These are phyloP conservation scores for Circinella umbellata DNA, from an alignment of 371 early-diverging fungal species.

Conservation along the genomic window DNA sequence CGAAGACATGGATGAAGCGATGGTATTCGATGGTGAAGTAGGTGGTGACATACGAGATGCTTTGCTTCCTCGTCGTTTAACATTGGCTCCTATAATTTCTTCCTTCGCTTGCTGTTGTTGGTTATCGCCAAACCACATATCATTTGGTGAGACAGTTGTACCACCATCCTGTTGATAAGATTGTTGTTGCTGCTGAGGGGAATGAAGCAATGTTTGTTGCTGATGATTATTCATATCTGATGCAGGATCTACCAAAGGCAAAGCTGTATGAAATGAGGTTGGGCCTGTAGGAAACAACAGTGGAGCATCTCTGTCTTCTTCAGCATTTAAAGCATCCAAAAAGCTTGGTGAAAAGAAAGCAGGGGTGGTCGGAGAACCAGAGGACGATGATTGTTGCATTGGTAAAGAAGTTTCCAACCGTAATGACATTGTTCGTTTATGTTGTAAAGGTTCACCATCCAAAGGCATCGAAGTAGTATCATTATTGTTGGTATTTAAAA, in stretches of 20 bases:
- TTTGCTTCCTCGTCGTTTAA: constrained; percentile 7
- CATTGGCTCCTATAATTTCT: not conserved
- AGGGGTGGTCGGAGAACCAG: constrained; percentile 54
- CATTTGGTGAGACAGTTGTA: not conserved
- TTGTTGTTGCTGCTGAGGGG: constrained; percentile 11
- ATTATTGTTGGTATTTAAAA: no score
- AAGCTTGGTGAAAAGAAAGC: constrained; percentile 70
- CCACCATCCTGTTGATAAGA: constrained; percentile 3
- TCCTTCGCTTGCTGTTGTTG: constrained; percentile 4
- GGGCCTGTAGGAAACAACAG: constrained; percentile 14
- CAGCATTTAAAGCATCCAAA: constrained; percentile 55
- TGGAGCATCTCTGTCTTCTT: constrained; percentile 19
- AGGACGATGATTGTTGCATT: constrained; percentile 13
- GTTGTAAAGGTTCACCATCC: constrained; percentile 10
- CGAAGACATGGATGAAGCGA: constrained; percentile 30
- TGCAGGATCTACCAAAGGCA: constrained; percentile 1
- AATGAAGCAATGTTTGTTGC: constrained; percentile 8
- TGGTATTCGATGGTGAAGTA: constrained; percentile 33
- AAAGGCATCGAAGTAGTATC: not conserved
- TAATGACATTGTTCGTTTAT: constrained; percentile 41
- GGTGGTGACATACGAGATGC: constrained; percentile 23
- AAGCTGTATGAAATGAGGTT: constrained; percentile 1
- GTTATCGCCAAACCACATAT: constrained; percentile 13
- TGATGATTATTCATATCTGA: not conserved
- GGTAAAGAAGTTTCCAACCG: constrained; percentile 33